A percentile compares a stretch with the other conserved stretches of the same genome.
Conservation (phyloP, 2,329 filamentous ascomycete genomes). For the Xylariaceae sp. region DNA sequence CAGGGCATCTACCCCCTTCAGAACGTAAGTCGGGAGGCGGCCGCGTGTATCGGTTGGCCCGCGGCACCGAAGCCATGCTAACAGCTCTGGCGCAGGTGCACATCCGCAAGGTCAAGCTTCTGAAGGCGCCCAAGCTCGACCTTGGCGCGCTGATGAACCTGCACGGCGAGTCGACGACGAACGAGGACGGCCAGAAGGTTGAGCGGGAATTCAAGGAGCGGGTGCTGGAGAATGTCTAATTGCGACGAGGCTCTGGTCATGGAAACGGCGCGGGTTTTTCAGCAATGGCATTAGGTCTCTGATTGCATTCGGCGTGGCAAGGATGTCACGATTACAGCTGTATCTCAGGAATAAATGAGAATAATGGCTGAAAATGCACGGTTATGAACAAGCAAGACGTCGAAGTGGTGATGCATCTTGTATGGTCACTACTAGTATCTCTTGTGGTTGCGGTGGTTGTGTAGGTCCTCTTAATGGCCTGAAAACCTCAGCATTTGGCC, state of each 20-base stretch:
- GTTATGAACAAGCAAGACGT: too few relatives aligned
- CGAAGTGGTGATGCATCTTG: too few relatives aligned
- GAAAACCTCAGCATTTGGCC: too few relatives aligned
- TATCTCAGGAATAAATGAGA: constrained; percentile 29
- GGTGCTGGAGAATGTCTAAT: constrained; percentile 90
- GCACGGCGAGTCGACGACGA: constrained; percentile 93
- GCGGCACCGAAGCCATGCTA: constrained; percentile 19
- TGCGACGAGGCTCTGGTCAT: constrained; percentile 30
- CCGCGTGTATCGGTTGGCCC: constrained; percentile 1
- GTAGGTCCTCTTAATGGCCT: too few relatives aligned
- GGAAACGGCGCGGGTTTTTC: constrained; percentile 39
- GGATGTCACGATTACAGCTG: constrained; percentile 30
- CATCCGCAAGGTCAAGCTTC: constrained; percentile 99
- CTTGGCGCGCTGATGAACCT: constrained; percentile 91
- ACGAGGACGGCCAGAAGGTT: constrained; percentile 97
- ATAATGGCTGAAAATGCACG: constrained; percentile 26
- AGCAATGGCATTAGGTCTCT: constrained; percentile 38
- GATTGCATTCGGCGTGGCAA: constrained; percentile 41
- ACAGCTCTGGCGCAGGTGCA: constrained; percentile 64
- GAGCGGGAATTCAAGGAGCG: constrained; percentile 99
- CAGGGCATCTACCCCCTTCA: constrained; percentile 99
- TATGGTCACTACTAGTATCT: too few relatives aligned
- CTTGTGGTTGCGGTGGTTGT: too few relatives aligned
- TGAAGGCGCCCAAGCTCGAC: constrained; percentile 99
- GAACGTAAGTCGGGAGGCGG: constrained; percentile 62